Base-by-base conservation (phyloP, 148 eudicot genomes). In the Hydrangea macrophylla region DNA sequence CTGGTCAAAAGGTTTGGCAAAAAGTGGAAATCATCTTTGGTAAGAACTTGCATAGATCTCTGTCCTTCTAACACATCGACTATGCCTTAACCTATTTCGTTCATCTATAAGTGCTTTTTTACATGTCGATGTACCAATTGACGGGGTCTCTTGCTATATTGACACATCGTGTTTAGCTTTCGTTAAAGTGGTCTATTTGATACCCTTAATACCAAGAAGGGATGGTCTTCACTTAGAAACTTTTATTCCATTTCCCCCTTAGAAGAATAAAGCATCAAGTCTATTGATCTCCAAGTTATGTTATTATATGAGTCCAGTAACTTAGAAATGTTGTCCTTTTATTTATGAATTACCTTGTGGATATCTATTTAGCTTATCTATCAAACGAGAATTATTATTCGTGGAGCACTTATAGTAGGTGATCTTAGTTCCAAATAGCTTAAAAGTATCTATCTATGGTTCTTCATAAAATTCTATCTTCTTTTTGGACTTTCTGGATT, bases 1-100 rank as follows among this genome's bases (percentile, higher is more conserved):
- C 97, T 70, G 82, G 85, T 69, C 99, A 95, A 68, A 66, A 65
- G 53, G 18, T 77, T 32, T 95, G 99, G 99, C 97, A 91, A 81
- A 72, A 67, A 57, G 79, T 91, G 33, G 99, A 95, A 80, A 87
- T 91, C 76, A 81, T 87, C 71, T 91, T 95, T 76, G 99, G 98
- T 93, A 84, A 74, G 83, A 44, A 25, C 69, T 42, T 24, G 31
- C 53, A 33, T 45, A 69, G 5, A 30, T 71, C 65, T 74, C 56
- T 24, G 8, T 35, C 18, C n/a, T 62, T 66, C 32, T 24, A 23
- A 13, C 15, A 24, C 23, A 13, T 54, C 23, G 9, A 66, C 10
- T 65, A 40, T 51, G 24, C 32, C 44, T n/a, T 24, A 12, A 23
- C 57, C 13, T 27, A 9, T 23, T 31, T 62, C 30, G 42, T 54